Evolutionary conservation across 2,329 filamentous ascomycete genomes (phyloP).

Genomic region (Fonsecaea erecta): DNA sequence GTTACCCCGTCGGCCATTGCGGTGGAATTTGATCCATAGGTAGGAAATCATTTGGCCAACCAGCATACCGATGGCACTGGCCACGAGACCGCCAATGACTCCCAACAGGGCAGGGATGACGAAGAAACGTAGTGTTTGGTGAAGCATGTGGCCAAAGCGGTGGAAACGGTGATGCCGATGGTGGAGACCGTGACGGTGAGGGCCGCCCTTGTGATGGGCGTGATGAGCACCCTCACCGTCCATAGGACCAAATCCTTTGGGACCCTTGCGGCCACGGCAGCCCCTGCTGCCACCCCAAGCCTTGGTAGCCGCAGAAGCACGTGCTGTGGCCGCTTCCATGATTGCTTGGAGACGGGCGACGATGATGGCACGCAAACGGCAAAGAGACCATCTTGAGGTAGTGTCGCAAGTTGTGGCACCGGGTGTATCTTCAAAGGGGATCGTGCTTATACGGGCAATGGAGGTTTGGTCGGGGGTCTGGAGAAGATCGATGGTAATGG

Average conservation of each 20-base stretch:
- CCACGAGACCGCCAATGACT: conserved; percentile 51
- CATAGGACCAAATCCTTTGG: conserved; percentile 13
- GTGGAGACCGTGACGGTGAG: conserved; percentile 40
- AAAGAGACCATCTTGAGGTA: conserved; percentile 49
- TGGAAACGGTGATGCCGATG: conserved; percentile 40
- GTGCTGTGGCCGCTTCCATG: conserved; percentile 38
- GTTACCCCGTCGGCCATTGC: conserved; percentile 41
- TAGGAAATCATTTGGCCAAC: conserved; percentile 52
- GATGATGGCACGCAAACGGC: conserved; percentile 48
- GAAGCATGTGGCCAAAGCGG: conserved; percentile 43
- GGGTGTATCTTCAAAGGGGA: conserved; percentile 44
- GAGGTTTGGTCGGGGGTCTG: conserved; percentile 44
- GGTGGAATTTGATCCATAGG: conserved; percentile 48
- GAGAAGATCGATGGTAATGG: conserved; percentile 48
- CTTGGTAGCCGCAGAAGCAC: conserved; percentile 30
- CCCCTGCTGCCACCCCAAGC: conserved; percentile 26
- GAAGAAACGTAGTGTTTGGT: conserved; percentile 51
- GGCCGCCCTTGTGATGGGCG: conserved; percentile 29
- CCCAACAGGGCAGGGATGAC: conserved; percentile 52
- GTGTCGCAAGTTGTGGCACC: conserved; percentile 41
- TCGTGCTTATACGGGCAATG: conserved; percentile 44
- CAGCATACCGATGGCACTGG: conserved; percentile 54
- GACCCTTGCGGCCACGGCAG: conserved; percentile 16
- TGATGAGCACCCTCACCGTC: conserved; percentile 24
- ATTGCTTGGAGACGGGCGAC: conserved; percentile 47